Evolutionary conservation across 148 eudicot species (phyloP), one percentile per base, ranked within the genome.

Genomic region (Camellia lanceoleosa): DNA sequence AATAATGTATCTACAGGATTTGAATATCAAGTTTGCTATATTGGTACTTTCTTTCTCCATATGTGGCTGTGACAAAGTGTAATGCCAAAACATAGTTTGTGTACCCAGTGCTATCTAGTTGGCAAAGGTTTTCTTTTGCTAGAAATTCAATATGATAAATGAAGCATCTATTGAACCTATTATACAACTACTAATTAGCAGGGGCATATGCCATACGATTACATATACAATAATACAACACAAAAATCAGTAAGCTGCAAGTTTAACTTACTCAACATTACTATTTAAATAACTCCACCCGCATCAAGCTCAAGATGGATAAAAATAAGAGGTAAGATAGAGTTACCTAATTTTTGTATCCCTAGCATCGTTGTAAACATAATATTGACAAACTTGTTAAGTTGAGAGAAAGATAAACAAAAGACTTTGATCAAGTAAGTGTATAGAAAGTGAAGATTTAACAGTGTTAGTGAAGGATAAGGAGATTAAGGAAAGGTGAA

Each of bases 61-160:
- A 43, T 5, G 18, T 46, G 79, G 49, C 54, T 3, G 52, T 8
- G 11, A n/a, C 38, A 70, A 70, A 47, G 67, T 55, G 30, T 63
- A 30, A 8, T 3, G 18, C 2, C 60, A 15, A 73, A 19, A 55
- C 42, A 56, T 7, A 55, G 46, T 73, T 12, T 12, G 63, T 73
- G 60, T 38, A 38, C 19, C 76, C 55, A 73, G 43, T 73, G 76
- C 46, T n/a, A 75, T 75, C 68, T 61, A 62, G 68, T 12, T 6
- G 18, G 52, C 7, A 4, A 75, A 75, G 6, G 67, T 19, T 3
- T 44, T 61, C 47, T 61, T 60, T 74, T n/a, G 11, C 5, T n/a
- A 55, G 46, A 73, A 56, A 56, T 41, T 19, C 20, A 72, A 72
- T 59, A 16, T 59, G 6, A 5, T 2, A 59, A 19, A n/a, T 7